Percentiles rank a stretch among this genome's conserved stretches.
These are phyloP conservation scores for Zygoascus tannicola DNA, from an alignment of 805 yeast genomes.

Conservation along the genomic window DNA sequence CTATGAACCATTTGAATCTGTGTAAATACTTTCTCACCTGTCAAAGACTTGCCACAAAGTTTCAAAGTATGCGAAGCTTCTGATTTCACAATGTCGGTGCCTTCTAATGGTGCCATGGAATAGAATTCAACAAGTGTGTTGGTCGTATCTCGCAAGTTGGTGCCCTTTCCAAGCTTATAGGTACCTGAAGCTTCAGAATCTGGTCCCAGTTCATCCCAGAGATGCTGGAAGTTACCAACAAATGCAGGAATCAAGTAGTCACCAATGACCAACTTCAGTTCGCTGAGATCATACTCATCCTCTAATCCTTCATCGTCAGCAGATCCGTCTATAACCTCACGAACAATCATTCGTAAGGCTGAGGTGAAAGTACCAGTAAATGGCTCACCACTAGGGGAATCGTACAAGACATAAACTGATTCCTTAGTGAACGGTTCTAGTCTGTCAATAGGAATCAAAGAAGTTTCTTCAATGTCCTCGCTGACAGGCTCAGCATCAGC, in stretches of 20 bases:
- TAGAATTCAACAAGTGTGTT: conserved; percentile 43
- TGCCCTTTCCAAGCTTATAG: conserved; percentile 47
- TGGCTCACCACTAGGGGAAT: conserved; percentile 24
- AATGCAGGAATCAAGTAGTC: conserved; percentile 74
- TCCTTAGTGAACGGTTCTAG: conserved; percentile 65
- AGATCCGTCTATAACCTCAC: conserved; percentile 69
- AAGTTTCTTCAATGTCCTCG: conserved; percentile 37
- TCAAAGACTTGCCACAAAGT: conserved; percentile 66
- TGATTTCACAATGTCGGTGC: conserved; percentile 52
- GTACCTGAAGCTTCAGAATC: conserved; percentile 51
- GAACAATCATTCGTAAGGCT: conserved; percentile 61
- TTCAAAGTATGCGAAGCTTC: conserved; percentile 60
- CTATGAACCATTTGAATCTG: conserved; percentile 35
- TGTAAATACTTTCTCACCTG: conserved; percentile 39
- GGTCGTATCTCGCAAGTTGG: conserved; percentile 46
- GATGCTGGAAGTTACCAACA: conserved; percentile 62
- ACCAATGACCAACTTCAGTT: conserved; percentile 62
- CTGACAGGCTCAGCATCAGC: conserved; percentile 69
- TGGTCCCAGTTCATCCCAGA: conserved; percentile 58
- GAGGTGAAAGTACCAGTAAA: conserved; percentile 47
- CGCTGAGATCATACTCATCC: conserved; percentile 89
- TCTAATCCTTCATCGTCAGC: conserved; percentile 76
- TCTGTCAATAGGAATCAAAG: conserved; percentile 62
- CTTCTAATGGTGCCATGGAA: conserved; percentile 65
- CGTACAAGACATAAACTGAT: conserved; percentile 67